phyloP scores from a whole-genome alignment of 805 yeast genomes.

The Hanseniaspora thailandica region DNA sequence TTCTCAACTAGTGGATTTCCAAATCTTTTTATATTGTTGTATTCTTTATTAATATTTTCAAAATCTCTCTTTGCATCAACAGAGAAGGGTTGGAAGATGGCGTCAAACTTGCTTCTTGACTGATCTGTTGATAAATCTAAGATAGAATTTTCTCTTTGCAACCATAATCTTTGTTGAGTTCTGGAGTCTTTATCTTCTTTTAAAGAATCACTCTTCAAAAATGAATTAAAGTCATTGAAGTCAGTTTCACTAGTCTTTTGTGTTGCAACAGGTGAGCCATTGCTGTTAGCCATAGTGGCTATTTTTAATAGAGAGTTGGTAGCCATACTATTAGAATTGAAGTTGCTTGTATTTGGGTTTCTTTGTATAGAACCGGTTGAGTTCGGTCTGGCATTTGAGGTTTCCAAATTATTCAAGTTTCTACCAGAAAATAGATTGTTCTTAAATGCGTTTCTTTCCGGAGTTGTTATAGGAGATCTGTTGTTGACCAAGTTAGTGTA shows the following conservation, averaged over 20 bases:
- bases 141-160: constrained; percentile 64
- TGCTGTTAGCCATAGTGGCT: constrained; percentile 11
- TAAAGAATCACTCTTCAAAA: constrained; percentile 29
- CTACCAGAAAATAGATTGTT: not conserved
- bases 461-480: not conserved
- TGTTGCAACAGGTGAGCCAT: constrained; percentile 10
- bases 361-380: not conserved
- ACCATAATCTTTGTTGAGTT: constrained; percentile 76
- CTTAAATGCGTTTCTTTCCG: not conserved
- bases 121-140: constrained; percentile 38
- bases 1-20: constrained; percentile 60
- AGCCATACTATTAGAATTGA: not conserved
- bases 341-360: not conserved
- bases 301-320: constrained; percentile 4
- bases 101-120: constrained; percentile 20
- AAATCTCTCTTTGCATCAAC: constrained; percentile 60
- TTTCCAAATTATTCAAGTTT: not conserved
- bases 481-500: not conserved
- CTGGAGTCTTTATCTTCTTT: constrained; percentile 42
- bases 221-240: constrained; percentile 33
- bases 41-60: constrained; percentile 67
- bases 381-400: not conserved
- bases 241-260: constrained; percentile 6
- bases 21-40: constrained; percentile 54
- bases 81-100: constrained; percentile 34